Conservation (phyloP, 805 yeast species). For the Saccharomycopsis lassenensis region DNA sequence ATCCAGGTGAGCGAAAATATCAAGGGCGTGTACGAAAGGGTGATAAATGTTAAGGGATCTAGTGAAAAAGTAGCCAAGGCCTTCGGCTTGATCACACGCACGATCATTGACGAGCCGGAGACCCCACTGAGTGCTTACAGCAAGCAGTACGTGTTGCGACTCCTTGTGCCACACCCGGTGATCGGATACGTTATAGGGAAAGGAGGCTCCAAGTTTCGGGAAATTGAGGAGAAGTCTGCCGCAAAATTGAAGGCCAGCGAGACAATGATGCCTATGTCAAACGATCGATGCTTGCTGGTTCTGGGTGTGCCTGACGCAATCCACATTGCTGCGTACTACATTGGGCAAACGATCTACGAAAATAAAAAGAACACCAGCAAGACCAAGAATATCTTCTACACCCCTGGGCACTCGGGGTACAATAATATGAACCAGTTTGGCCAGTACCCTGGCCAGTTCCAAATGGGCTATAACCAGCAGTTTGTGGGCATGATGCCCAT, state of each 20-base stretch:
- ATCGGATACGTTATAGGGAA: conserved; percentile 79
- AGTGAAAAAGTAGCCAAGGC: conserved; percentile 75
- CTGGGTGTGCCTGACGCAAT: conserved; percentile 80
- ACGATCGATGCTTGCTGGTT: conserved; percentile 62
- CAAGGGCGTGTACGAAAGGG: conserved; percentile 62
- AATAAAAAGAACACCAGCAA: conserved; percentile 42
- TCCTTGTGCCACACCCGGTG: conserved; percentile 66
- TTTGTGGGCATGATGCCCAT: conserved; percentile 17
- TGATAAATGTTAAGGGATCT: conserved; percentile 61
- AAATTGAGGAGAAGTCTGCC: conserved; percentile 74
- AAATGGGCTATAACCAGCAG: conserved; percentile 10
- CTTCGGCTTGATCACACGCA: conserved; percentile 60
- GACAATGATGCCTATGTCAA: conserved; percentile 58
- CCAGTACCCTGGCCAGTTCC: too few relatives aligned
- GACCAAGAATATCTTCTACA: conserved; percentile 45
- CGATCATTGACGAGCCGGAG: conserved; percentile 55
- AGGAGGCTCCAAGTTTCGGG: conserved; percentile 61
- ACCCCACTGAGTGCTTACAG: conserved; percentile 47
- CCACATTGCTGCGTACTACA: conserved; percentile 70
- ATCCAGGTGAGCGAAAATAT: conserved; percentile 65
- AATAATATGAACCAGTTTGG: too few relatives aligned
- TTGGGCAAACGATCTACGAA: conserved; percentile 56
- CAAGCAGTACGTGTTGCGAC: conserved; percentile 41
- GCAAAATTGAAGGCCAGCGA: conserved; percentile 69
- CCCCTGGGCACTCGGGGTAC: conserved; percentile 34